Conservation (phyloP, 1,139 yeast genomes). For the Zygoascus sp. region DNA sequence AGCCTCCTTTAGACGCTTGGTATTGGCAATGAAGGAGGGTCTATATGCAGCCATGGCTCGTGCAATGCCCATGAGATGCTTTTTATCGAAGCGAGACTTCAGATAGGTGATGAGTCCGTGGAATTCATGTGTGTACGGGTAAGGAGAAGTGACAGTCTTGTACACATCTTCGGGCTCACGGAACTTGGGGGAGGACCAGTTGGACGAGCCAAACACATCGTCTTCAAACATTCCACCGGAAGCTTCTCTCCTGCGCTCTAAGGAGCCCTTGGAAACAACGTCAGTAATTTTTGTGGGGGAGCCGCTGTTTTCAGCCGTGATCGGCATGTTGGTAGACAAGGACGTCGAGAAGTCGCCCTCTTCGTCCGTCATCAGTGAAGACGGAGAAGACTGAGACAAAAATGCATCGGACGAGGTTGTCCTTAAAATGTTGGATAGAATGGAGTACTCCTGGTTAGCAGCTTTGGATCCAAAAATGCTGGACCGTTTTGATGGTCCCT, state of each 20-base stretch:
- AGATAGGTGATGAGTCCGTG: slow-evolving; percentile 76
- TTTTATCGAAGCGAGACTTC: slow-evolving; percentile 63
- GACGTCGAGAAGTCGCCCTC: slow-evolving; percentile 6
- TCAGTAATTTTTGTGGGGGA: background rate
- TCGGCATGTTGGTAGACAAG: background rate
- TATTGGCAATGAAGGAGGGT: slow-evolving; percentile 89
- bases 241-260: background rate
- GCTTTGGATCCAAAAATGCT: slow-evolving; percentile 61
- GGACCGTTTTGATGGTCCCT: background rate
- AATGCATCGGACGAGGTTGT: slow-evolving; percentile 15
- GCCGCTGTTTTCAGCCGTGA: background rate
- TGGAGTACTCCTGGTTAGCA: slow-evolving; percentile 77
- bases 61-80: slow-evolving; percentile 76
- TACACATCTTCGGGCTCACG: slow-evolving; percentile 31
- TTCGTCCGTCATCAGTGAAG: slow-evolving; percentile 9
- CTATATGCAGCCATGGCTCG: slow-evolving; percentile 84
- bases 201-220: slow-evolving; percentile 1
- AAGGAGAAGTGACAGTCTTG: slow-evolving; percentile 48
- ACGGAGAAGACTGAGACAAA: slow-evolving; percentile 8
- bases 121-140: slow-evolving; percentile 84
- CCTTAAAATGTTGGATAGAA: slow-evolving; percentile 63
- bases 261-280: background rate
- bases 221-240: slow-evolving; percentile 7
- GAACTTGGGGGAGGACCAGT: background rate
- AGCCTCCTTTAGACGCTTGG: slow-evolving; percentile 80